Percentiles rank a stretch among this genome's conserved stretches.
Conservation (phyloP, 2,329 filamentous ascomycete species). For the Pseudogymnoascus sp. region DNA sequence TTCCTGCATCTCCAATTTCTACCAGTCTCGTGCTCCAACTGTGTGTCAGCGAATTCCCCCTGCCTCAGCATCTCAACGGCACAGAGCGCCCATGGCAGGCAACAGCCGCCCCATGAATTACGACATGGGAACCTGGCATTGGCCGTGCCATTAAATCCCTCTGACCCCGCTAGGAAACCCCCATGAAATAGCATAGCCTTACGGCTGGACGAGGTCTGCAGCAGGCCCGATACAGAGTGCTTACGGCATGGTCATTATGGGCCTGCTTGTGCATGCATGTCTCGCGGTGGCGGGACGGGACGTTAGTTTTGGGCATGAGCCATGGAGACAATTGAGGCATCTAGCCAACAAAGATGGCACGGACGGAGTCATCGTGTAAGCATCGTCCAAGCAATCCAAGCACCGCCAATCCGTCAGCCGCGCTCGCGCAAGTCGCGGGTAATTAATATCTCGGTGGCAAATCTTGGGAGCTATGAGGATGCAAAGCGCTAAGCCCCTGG, state of each 20-base stretch:
- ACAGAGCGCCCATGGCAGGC: background rate
- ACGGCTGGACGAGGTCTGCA: background rate
- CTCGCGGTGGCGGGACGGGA: conserved; percentile 1
- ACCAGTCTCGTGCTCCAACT: background rate
- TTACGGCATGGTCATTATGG: background rate
- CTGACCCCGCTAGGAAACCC: background rate
- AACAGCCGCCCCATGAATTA: background rate
- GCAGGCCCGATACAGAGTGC: background rate
- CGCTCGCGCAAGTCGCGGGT: background rate
- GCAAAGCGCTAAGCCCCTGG: background rate
- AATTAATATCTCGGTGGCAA: background rate
- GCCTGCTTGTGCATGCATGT: background rate
- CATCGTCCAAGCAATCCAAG: background rate
- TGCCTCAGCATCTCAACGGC: background rate
- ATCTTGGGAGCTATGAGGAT: background rate
- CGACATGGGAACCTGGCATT: background rate
- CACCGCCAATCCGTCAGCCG: background rate
- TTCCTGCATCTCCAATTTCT: background rate
- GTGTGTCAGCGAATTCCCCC: background rate
- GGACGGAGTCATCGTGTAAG: background rate
- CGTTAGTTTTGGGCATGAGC: background rate
- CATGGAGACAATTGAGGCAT: background rate
- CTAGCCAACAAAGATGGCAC: background rate
- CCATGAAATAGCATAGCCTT: background rate
- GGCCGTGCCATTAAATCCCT: background rate